Conservation (phyloP, 257 asterid species). For the Prunella vulgaris region DNA sequence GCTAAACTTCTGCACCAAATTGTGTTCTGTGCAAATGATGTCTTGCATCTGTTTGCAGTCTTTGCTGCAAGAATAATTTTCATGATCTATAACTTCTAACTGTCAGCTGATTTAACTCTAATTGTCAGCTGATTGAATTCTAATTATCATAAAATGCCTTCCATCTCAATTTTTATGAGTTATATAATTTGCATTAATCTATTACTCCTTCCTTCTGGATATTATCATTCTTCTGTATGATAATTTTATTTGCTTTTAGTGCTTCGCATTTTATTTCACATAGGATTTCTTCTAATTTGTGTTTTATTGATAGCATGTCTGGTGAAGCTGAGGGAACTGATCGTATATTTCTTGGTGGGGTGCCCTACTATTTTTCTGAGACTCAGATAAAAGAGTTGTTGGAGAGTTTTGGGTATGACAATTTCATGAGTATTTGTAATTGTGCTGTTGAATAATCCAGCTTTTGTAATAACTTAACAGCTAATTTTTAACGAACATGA, state of each 20-base stretch:
- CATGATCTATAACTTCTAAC: slow-evolving; percentile 4
- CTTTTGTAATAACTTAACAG: slow-evolving; percentile 8
- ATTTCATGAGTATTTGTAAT: not conserved
- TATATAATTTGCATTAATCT: not conserved
- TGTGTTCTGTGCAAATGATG: not conserved
- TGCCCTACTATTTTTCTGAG: slow-evolving; percentile 59
- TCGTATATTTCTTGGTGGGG: slow-evolving; percentile 57
- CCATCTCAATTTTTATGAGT: not conserved
- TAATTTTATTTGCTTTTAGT: not conserved
- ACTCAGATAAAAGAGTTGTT: slow-evolving; percentile 50
- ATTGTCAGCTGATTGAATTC: no score
- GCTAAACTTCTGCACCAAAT: slow-evolving; percentile 6
- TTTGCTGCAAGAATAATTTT: slow-evolving; percentile 12
- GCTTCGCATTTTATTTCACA: not conserved
- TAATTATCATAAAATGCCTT: not conserved
- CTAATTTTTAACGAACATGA: slow-evolving; percentile 7
- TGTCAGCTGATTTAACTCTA: slow-evolving; percentile 4
- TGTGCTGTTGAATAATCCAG: not conserved
- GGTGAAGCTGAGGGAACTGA: slow-evolving; percentile 48
- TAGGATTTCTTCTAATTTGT: slow-evolving; percentile 4
- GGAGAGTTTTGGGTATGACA: slow-evolving; percentile 54
- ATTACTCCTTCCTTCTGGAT: slow-evolving; percentile 12
- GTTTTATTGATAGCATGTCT: slow-evolving; percentile 36
- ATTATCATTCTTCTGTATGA: not conserved
- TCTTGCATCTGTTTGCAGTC: slow-evolving; percentile 2